Base-by-base conservation (phyloP, 495 filamentous ascomycete species). In the Parathielavia hyrcaniae region DNA sequence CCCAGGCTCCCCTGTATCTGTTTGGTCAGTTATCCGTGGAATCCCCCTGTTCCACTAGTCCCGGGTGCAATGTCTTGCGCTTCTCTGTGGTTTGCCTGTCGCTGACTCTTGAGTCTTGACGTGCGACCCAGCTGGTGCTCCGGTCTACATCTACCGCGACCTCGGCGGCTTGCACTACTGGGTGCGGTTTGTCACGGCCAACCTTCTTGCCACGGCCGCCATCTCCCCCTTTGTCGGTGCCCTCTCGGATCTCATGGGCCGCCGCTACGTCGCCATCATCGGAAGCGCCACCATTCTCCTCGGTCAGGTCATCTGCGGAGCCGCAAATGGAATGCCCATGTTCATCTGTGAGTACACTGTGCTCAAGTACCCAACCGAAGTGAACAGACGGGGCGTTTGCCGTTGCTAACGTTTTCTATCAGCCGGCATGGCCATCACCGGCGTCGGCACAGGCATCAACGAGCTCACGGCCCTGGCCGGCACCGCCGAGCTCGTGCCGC, bases 211-310 rank as follows among this genome's bases (percentile, higher is more conserved):
- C 41, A 77, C 86, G 2, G 84, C 86, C 4, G 82, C 80, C 47
- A 79, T 89, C 12, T 87, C 84, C 53, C 86, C 86, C 10, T 89
- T 89, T 57, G 86, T 89, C 23, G 86, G 86, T 5, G 81, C 81
- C 20, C 62, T 89, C 1, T 89, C 86, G 6, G 86, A 89, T 73
- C 66, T 89, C 9, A 66, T 86, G 46, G 86, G 86, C 35, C 81
- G 86, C 58, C 79, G 85, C 55, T 84, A 79, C 65, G 83, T 88
- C 20, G 86, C 86, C 23, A 73, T 88, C 35, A 65, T 78, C 17
- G 86, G 86, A 1, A 79, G 77, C 12, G 46, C 66, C 10, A 77
- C 85, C 30, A 72, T 88, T 54, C 76, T 85, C 43, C 48, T 88
- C 35, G 86, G 85, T n/a, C 83, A 85, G 72, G 81, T 86, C 35